Evolutionary conservation across 2,329 filamentous ascomycete species (phyloP).

Genomic region (Pseudophaeomoniella oleicola): DNA sequence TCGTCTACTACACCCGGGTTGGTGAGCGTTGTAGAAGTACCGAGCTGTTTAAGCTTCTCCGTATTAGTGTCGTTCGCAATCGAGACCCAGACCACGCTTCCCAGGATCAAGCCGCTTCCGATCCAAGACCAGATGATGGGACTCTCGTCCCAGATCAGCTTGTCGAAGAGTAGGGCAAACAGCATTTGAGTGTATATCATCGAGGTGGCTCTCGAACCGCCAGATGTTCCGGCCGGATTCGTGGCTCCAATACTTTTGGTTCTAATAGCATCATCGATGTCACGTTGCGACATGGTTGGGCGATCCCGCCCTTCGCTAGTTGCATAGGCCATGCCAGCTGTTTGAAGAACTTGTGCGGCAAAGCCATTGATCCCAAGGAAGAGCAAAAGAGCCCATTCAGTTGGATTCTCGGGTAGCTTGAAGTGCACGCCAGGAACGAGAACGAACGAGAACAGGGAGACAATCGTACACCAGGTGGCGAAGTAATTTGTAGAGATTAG

Average conservation of each 20-base stretch:
- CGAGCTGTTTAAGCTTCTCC: too few species aligned
- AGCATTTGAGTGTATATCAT: conserved; percentile 60
- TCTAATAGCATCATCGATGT: conserved; percentile 27
- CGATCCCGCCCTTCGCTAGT: conserved; percentile 19
- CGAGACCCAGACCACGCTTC: conserved; percentile 50
- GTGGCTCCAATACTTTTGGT: background rate
- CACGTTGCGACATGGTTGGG: conserved; percentile 14
- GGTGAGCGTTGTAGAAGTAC: too few species aligned
- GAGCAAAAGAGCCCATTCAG: conserved; percentile 53
- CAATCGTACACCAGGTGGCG: conserved; percentile 51
- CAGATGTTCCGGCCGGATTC: conserved; percentile 3
- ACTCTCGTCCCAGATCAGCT: conserved; percentile 46
- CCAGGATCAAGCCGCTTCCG: conserved; percentile 50
- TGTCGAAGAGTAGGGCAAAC: conserved; percentile 51
- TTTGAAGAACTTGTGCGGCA: conserved; percentile 73
- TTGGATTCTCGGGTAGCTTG: conserved; percentile 35
- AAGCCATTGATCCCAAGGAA: conserved; percentile 64
- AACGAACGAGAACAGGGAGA: conserved; percentile 48
- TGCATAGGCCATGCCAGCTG: conserved; percentile 59
- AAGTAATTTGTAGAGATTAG: conserved; percentile 84
- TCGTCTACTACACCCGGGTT: too few species aligned
- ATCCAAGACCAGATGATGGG: conserved; percentile 43
- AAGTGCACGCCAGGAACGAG: conserved; percentile 41
- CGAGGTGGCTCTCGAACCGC: conserved; percentile 39
- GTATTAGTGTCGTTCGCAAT: too few species aligned